A percentile compares a stretch with the other conserved stretches of the same genome.
phyloP scores from a whole-genome alignment of 163 green algal species.

The Chloromonas sp. region DNA sequence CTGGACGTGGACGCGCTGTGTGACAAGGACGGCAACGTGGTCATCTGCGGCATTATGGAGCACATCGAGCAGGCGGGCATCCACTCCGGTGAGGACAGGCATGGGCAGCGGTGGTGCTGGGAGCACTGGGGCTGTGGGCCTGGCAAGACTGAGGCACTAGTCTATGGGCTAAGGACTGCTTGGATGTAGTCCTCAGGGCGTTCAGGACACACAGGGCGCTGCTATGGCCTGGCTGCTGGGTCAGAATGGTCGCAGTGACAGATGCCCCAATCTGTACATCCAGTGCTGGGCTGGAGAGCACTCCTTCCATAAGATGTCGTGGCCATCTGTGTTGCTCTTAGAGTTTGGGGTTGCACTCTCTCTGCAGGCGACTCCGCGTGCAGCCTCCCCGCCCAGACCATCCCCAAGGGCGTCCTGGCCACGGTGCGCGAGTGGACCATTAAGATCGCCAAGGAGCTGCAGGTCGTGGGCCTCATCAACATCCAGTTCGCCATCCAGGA shows the following conservation, averaged over 20 bases:
- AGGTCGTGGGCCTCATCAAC: conserved; percentile 97
- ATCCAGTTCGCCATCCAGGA: conserved; percentile 93
- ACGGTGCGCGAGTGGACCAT: conserved; percentile 86
- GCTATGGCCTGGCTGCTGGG: too few species aligned
- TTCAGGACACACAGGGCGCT: too few species aligned
- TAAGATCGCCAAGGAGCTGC: conserved; percentile 78
- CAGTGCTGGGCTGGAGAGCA: too few species aligned
- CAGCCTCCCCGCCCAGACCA: conserved; percentile 85
- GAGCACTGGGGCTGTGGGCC: not conserved
- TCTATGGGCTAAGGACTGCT: too few species aligned
- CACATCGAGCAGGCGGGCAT: conserved; percentile 98
- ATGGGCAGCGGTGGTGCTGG: not conserved
- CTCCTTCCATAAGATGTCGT: too few species aligned
- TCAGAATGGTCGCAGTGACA: too few species aligned
- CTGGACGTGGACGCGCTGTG: conserved; percentile 94
- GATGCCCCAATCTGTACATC: too few species aligned
- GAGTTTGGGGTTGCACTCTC: too few species aligned
- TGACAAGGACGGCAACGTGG: conserved; percentile 87
- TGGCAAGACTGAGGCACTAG: too few species aligned
- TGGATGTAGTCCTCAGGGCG: too few species aligned
- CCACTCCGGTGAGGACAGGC: conserved; percentile 28
- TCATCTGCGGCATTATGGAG: conserved; percentile 98
- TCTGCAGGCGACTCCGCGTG: conserved; percentile 83
- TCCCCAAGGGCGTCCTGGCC: conserved; percentile 55
- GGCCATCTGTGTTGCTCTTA: too few species aligned